phyloP scores from a whole-genome alignment of 2,329 filamentous ascomycete genomes.

The Alternaria sp. region DNA sequence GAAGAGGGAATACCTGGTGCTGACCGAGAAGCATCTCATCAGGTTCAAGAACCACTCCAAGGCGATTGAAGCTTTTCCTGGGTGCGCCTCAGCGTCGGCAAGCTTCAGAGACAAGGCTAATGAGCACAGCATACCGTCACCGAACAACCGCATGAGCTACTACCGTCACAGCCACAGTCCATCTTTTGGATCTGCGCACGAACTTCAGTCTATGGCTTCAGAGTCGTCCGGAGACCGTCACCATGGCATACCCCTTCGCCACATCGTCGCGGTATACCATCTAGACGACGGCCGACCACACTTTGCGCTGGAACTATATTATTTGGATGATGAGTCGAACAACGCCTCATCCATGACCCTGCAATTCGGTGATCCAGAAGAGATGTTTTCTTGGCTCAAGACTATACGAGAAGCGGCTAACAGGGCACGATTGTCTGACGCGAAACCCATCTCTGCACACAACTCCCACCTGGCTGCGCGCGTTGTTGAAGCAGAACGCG shows the following conservation, averaged over 20 bases:
- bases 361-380: slow-evolving; percentile 69
- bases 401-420: slow-evolving; percentile 68
- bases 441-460: slow-evolving; percentile 63
- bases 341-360: slow-evolving; percentile 69
- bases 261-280: slow-evolving; percentile 72
- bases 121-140: slow-evolving; percentile 37
- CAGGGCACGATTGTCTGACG: slow-evolving; percentile 61
- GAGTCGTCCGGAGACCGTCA: slow-evolving; percentile 63
- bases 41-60: slow-evolving; percentile 73
- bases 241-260: slow-evolving; percentile 67
- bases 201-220: slow-evolving; percentile 63
- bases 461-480: slow-evolving; percentile 70
- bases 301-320: slow-evolving; percentile 72
- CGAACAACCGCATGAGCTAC: slow-evolving; percentile 53
- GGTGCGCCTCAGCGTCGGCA: slow-evolving; percentile 26
- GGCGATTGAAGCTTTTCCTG: slow-evolving; percentile 69
- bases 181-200: slow-evolving; percentile 68
- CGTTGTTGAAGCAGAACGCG: slow-evolving; percentile 69
- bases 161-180: slow-evolving; percentile 65
- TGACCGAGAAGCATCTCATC: slow-evolving; percentile 73
- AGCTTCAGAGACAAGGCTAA: slow-evolving; percentile 20
- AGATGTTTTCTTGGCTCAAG: slow-evolving; percentile 71
- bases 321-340: slow-evolving; percentile 70
- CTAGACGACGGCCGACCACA: slow-evolving; percentile 72
- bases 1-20: slow-evolving; percentile 75